Base-by-base conservation (phyloP, 139 green algal genomes). In the Tetradesmus lagerheimii region DNA sequence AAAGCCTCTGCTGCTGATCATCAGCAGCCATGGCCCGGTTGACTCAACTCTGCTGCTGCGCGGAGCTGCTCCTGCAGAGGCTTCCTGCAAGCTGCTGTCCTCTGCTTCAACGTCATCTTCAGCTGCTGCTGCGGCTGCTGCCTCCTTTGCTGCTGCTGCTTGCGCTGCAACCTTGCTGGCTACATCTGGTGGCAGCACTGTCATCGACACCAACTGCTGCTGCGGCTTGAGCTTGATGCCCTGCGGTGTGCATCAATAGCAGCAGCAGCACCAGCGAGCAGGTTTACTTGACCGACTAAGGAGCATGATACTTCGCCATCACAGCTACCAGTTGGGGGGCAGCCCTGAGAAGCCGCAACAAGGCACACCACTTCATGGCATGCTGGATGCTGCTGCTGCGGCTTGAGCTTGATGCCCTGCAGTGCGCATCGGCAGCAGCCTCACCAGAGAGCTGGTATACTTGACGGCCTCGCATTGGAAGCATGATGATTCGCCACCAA, bases 181-280 rank as follows among this genome's bases (percentile, higher is more conserved):
- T 34, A 91, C n/a, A 9, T 85, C 83, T 27, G 81, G 87, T 3
- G 91, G 84, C 74, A 97, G 88, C 25, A 97, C 80, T 67, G 86
- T 80, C 92, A 97, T 93, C 37, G 90, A 93, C 27, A 96, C 93
- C 12, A 97, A 1, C 2, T 39, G 27, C 67, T 91, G 91, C 0
- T 80, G 85, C 1, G 43, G 43, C 1, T 83, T 62, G 31, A 96
- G 45, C 57, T 80, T 85, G 85, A 97, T 95, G 9, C 88, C 83
- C 88, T 93, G 85, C 71, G 85, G 14, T 0, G 25, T 14, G 5
- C 14, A 67, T 2, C 5, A 12, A 34, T 12, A 76, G 15, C 66
- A 82, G 31, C n/a, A n/a, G n/a, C n/a, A n/a, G n/a, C n/a, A n/a
- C n/a, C n/a, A n/a, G n/a, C n/a, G n/a, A n/a, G n/a, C n/a, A n/a